Percentiles rank a stretch among this genome's conserved stretches.
phyloP scores from a whole-genome alignment of 306 rosid genomes.

The Crataegus laevigata region DNA sequence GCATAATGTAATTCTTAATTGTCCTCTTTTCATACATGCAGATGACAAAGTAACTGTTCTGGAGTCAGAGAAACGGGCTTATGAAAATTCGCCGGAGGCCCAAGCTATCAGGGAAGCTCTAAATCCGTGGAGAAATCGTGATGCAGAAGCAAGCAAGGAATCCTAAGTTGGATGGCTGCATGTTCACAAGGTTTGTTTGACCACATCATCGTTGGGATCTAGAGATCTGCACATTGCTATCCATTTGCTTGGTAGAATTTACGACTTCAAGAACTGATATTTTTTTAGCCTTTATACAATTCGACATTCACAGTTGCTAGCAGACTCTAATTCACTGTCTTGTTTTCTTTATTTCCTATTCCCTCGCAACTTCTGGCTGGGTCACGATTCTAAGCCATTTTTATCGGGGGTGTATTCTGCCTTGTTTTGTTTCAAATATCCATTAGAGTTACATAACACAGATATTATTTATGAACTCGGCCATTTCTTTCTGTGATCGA shows the following conservation, averaged over 20 bases:
- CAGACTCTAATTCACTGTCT: background rate
- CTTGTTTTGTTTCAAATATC: background rate
- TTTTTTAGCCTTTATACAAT: background rate
- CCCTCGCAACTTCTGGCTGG: background rate
- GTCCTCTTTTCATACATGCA: conserved; percentile 18
- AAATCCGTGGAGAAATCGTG: conserved; percentile 46
- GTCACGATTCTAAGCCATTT: background rate
- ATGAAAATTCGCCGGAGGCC: conserved; percentile 80
- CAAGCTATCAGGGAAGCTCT: conserved; percentile 58
- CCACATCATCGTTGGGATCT: background rate
- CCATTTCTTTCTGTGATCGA: background rate
- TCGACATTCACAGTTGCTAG: background rate
- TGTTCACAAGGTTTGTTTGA: conserved; percentile 7
- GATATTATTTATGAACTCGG: background rate
- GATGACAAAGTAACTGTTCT: conserved; percentile 89
- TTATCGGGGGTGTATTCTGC: background rate
- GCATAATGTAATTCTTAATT: background rate
- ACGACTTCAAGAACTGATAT: background rate
- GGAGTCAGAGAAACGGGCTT: conserved; percentile 73
- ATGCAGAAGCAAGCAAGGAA: conserved; percentile 20
- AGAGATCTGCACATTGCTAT: background rate
- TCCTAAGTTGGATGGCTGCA: conserved; percentile 7
- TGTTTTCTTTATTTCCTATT: background rate
- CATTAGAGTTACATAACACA: background rate
- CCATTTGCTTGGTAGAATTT: background rate